Percentiles rank a stretch among this genome's conserved stretches.
These are phyloP conservation scores for Cryphonectria naterciae DNA, from an alignment of 2,329 filamentous ascomycete genomes.

Conservation along the genomic window DNA sequence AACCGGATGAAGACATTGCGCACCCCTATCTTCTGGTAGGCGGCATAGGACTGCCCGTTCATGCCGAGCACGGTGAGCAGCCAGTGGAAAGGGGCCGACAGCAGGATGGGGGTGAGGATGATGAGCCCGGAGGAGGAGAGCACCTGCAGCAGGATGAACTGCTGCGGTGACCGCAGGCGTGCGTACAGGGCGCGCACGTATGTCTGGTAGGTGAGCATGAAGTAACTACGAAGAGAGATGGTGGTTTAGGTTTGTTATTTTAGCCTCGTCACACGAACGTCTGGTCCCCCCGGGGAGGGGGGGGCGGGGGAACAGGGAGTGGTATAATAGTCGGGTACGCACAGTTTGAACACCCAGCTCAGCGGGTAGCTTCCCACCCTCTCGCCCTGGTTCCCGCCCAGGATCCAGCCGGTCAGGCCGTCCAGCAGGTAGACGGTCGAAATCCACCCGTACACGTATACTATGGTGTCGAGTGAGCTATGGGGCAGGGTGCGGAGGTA, in stretches of 20 bases:
- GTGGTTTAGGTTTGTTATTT: neutral
- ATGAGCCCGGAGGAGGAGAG: conserved; percentile 67
- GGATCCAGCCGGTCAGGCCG: conserved; percentile 67
- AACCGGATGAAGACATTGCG: conserved; percentile 71
- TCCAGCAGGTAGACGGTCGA: conserved; percentile 68
- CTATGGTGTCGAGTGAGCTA: conserved; percentile 66
- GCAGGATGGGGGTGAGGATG: conserved; percentile 65
- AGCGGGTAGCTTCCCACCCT: conserved; percentile 71
- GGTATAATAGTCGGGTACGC: conserved; percentile 36
- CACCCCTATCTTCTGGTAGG: conserved; percentile 68
- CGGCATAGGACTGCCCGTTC: conserved; percentile 62
- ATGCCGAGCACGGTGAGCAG: conserved; percentile 57
- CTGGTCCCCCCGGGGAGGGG: no score
- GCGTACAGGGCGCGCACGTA: conserved; percentile 72
- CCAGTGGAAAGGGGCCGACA: conserved; percentile 63
- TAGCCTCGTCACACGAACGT: conserved; percentile 17
- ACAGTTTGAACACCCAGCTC: conserved; percentile 73
- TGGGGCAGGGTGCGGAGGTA: conserved; percentile 70
- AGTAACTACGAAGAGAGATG: conserved; percentile 51
- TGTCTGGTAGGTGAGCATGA: conserved; percentile 71
- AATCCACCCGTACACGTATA: conserved; percentile 74
- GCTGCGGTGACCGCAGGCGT: conserved; percentile 65
- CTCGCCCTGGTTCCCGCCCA: conserved; percentile 68
- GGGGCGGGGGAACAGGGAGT: neutral
- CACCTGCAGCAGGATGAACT: conserved; percentile 68